Percentiles rank a stretch among this genome's conserved stretches.
Evolutionary conservation across 306 rosid genomes (phyloP).

Genomic region (Oemleria cerasiformis): DNA sequence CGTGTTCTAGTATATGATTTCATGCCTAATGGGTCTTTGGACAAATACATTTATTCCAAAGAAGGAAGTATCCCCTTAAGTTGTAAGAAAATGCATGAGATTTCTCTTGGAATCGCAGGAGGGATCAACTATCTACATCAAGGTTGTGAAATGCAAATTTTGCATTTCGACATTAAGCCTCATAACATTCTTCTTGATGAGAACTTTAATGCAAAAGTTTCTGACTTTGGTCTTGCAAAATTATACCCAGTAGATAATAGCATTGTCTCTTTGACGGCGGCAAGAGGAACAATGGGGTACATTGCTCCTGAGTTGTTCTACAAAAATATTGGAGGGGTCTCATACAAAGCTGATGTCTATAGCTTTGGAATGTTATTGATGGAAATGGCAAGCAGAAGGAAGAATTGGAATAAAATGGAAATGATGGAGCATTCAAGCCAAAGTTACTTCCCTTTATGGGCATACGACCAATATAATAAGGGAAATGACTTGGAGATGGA

Average conservation of each 20-base stretch:
- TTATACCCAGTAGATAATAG: neutral
- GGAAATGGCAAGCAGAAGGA: conserved; percentile 5
- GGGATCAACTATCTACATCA: conserved; percentile 14
- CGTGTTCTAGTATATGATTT: conserved; percentile 4
- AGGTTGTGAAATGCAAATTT: conserved; percentile 14
- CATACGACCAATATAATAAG: neutral
- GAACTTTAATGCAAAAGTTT: conserved; percentile 1
- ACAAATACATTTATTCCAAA: neutral
- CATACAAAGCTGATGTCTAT: conserved; percentile 14
- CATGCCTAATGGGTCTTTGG: conserved; percentile 12
- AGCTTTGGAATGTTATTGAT: conserved; percentile 14
- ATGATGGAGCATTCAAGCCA: neutral
- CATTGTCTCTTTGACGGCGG: conserved; percentile 2
- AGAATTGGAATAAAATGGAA: neutral
- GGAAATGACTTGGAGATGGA: neutral
- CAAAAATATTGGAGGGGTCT: conserved; percentile 17
- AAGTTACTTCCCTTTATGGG: neutral
- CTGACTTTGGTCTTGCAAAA: conserved; percentile 13
- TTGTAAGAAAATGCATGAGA: neutral
- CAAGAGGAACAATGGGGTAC: neutral
- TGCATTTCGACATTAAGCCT: conserved; percentile 13
- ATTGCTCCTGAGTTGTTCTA: conserved; percentile 14
- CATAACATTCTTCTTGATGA: conserved; percentile 17
- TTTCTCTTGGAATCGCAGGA: neutral
- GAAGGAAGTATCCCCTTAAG: neutral